phyloP scores from a whole-genome alignment of 805 yeast species.

The Saccharomycodes ludwigii region DNA sequence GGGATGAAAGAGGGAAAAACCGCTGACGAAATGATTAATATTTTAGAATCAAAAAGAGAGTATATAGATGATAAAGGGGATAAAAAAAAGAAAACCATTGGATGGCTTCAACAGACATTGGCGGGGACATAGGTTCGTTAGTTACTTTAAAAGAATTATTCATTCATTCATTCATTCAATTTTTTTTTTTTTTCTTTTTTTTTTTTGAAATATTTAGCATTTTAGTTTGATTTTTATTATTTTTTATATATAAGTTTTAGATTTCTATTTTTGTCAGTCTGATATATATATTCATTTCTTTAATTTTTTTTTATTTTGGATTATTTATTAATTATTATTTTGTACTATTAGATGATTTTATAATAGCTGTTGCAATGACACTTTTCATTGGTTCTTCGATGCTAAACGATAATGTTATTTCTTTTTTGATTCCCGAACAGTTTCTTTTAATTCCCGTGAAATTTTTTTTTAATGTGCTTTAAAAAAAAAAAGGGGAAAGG shows the following conservation, averaged over 20 bases:
- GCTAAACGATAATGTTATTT: too few relatives aligned
- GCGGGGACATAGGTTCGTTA: conserved; percentile 16
- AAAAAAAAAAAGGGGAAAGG: too few relatives aligned
- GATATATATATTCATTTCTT: background rate
- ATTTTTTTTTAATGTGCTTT: too few relatives aligned
- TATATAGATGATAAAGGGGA: conserved; percentile 24
- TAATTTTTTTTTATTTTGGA: background rate
- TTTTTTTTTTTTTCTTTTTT: too few relatives aligned
- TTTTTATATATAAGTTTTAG: background rate
- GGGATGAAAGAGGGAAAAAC: conserved; percentile 23
- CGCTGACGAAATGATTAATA: conserved; percentile 22
- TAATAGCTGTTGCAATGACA: too few relatives aligned
- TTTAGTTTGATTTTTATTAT: too few relatives aligned
- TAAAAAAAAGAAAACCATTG: conserved; percentile 22
- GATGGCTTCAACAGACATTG: conserved; percentile 26
- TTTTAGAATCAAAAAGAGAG: conserved; percentile 19
- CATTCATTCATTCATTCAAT: background rate
- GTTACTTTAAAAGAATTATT: background rate
- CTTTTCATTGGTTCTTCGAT: too few relatives aligned
- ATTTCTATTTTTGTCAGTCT: background rate
- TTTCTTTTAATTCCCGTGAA: too few relatives aligned
- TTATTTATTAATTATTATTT: too few relatives aligned
- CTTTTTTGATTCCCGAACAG: too few relatives aligned
- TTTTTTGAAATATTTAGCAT: too few relatives aligned
- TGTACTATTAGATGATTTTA: too few relatives aligned